Conservation (phyloP, 768 basidiomycete genomes). For the Leccinum longicurvipes region DNA sequence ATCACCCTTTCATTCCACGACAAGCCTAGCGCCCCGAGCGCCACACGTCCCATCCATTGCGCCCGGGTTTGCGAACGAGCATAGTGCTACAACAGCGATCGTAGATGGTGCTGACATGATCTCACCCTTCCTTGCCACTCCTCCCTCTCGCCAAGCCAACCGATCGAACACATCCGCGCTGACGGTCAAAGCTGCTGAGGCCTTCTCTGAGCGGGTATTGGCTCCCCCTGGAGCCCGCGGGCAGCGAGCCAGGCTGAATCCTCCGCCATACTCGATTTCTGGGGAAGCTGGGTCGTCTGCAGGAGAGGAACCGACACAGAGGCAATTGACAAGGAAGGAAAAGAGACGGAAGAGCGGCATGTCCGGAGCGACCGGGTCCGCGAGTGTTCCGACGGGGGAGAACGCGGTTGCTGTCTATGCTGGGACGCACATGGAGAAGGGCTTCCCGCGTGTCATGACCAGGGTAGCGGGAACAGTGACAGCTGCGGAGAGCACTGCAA, state of each 20-base stretch:
- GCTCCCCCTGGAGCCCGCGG: background rate
- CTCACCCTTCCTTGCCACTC: conserved; percentile 18
- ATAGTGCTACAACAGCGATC: background rate
- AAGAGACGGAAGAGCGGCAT: background rate
- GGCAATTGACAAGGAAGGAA: background rate
- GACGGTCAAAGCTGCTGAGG: conserved; percentile 5
- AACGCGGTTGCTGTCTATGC: background rate
- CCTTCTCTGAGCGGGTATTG: background rate
- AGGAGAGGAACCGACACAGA: background rate
- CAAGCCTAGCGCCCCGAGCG: conserved; percentile 2
- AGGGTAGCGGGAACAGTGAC: background rate
- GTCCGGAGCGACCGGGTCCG: conserved; percentile 9
- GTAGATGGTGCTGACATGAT: conserved; percentile 23
- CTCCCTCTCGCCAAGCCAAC: conserved; percentile 4
- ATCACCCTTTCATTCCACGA: conserved; percentile 11
- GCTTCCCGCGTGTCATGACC: background rate
- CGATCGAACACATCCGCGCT: background rate
- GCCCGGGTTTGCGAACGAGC: background rate
- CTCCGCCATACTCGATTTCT: conserved; percentile 24
- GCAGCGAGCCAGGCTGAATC: conserved; percentile 23
- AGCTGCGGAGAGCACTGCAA: background rate
- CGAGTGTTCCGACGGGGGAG: conserved; percentile 2
- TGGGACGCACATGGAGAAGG: background rate
- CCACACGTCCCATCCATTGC: conserved; percentile 2
- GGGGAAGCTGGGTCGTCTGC: background rate